These are phyloP conservation scores for Rhodotorula graminis DNA, from an alignment of 768 basidiomycete genomes.

Conservation along the genomic window DNA sequence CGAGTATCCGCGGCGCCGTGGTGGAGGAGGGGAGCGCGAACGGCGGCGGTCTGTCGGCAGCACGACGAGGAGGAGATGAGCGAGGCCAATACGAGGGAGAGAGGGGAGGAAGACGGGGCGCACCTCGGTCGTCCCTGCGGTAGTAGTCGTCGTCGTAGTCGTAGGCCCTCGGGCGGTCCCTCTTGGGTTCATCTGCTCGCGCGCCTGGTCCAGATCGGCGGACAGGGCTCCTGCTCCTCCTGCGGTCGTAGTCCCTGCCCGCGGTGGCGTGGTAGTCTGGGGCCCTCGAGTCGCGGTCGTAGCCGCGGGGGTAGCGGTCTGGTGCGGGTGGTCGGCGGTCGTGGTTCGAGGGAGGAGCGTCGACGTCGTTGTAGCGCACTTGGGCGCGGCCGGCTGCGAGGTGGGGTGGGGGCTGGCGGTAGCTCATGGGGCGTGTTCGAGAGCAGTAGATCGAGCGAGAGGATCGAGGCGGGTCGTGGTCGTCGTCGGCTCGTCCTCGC, in stretches of 20 bases:
- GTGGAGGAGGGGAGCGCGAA: neutral
- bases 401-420: neutral
- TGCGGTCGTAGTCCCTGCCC: slow-evolving; percentile 1
- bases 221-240: slow-evolving; percentile 22
- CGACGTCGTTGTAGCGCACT: slow-evolving; percentile 2
- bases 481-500: too few relatives aligned
- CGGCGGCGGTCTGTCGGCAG: neutral
- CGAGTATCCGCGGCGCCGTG: slow-evolving; percentile 2
- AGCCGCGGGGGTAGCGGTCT: neutral
- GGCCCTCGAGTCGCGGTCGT: neutral
- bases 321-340: neutral
- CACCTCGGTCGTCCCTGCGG: slow-evolving; percentile 7
- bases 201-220: neutral
- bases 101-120: neutral
- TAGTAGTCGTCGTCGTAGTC: slow-evolving; percentile 18
- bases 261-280: neutral
- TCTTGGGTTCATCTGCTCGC: neutral
- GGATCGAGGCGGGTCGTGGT: too few relatives aligned
- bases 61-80: neutral
- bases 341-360: neutral
- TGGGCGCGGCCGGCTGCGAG: neutral
- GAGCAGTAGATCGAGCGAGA: too few relatives aligned
- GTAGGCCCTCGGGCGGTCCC: neutral
- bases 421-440: neutral
- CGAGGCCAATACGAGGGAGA: neutral